Evolutionary conservation across 139 green algal species (phyloP).

Genomic region (Axilococcus clingmanii): DNA sequence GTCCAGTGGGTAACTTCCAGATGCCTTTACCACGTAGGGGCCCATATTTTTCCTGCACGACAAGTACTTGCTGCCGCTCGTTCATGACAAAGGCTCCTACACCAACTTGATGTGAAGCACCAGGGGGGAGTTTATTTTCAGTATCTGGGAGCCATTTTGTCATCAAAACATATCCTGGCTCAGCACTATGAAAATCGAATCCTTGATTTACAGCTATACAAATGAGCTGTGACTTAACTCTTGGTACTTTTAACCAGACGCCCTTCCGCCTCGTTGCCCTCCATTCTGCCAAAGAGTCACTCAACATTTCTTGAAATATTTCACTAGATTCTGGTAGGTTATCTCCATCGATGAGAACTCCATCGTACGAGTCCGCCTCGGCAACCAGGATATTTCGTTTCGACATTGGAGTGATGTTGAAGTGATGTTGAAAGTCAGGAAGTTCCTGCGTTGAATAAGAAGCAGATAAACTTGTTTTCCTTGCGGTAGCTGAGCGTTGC

Average conservation of each 20-base stretch:
- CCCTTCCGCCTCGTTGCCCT: conserved; percentile 23
- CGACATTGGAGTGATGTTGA: background rate
- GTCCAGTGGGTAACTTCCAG: conserved; percentile 78
- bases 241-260: conserved; percentile 63
- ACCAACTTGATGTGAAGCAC: conserved; percentile 62
- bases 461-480: too few relatives aligned
- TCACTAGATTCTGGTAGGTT: conserved; percentile 28
- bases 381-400: conserved; percentile 13
- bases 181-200: conserved; percentile 71
- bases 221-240: conserved; percentile 22
- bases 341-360: conserved; percentile 35
- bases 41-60: conserved; percentile 68
- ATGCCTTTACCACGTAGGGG: conserved; percentile 59
- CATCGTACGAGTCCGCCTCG: conserved; percentile 40
- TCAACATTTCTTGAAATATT: conserved; percentile 30
- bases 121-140: conserved; percentile 52
- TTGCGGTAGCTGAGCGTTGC: too few relatives aligned
- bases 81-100: conserved; percentile 79
- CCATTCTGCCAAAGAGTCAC: conserved; percentile 32
- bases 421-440: background rate
- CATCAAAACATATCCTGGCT: conserved; percentile 68
- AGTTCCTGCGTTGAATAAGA: too few relatives aligned
- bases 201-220: conserved; percentile 20
- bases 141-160: conserved; percentile 54
- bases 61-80: conserved; percentile 42